These are phyloP conservation scores for Penicillium sp. DNA, from an alignment of 2,329 filamentous ascomycete species.

Conservation along the genomic window DNA sequence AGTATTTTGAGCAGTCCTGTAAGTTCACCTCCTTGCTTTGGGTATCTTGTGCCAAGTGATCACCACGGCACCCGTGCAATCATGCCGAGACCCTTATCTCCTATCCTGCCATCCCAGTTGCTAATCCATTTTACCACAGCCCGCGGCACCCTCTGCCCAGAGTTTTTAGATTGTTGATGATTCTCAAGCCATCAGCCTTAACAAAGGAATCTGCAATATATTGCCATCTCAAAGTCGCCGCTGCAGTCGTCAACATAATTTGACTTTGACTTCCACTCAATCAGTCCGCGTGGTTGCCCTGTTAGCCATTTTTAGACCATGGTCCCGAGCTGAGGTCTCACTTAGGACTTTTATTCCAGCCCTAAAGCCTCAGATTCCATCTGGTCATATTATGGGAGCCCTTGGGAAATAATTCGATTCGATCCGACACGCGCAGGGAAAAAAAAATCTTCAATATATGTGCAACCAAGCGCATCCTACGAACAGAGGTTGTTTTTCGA, in stretches of 20 bases:
- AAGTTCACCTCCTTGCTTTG: constrained; percentile 50
- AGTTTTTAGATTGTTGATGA: constrained; percentile 37
- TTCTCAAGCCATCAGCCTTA: constrained; percentile 4
- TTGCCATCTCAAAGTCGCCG: constrained; percentile 9
- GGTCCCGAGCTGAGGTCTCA: background rate
- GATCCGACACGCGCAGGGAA: background rate
- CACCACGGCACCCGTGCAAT: constrained; percentile 20
- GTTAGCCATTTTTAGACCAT: constrained; percentile 4
- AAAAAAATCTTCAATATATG: background rate
- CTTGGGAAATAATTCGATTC: background rate
- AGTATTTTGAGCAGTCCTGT: constrained; percentile 96
- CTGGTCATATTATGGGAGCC: background rate
- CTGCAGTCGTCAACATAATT: constrained; percentile 8
- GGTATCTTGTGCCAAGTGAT: constrained; percentile 21
- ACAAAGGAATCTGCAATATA: constrained; percentile 7
- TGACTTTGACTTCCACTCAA: constrained; percentile 6
- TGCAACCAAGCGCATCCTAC: background rate
- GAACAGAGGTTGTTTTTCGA: background rate
- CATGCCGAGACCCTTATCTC: constrained; percentile 16
- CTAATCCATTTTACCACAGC: constrained; percentile 32
- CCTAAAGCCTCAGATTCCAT: background rate
- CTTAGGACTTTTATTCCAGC: constrained; percentile 1
- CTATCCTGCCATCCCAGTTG: constrained; percentile 6
- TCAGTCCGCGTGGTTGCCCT: constrained; percentile 4
- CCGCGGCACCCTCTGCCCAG: constrained; percentile 47